Conservation (phyloP, 2,329 filamentous ascomycete species). For the Cytospora leucostoma region DNA sequence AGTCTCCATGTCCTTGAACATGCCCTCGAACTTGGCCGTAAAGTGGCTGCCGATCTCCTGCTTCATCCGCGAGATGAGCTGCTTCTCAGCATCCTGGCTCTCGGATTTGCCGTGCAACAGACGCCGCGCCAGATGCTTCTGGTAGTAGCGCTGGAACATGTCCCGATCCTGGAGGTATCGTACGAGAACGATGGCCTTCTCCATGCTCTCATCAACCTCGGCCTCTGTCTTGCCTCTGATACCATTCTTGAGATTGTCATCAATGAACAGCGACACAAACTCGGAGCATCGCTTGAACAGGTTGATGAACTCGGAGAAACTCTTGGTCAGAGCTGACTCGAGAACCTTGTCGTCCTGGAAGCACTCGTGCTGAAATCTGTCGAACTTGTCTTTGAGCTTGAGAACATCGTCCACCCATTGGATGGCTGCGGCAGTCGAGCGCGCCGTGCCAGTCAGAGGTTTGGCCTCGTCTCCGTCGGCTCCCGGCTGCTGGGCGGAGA, state of each 20-base stretch:
- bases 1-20: constrained; percentile 95
- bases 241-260: constrained; percentile 92
- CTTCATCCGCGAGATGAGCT: constrained; percentile 97
- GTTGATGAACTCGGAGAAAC: constrained; percentile 93
- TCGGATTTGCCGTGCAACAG: constrained; percentile 87
- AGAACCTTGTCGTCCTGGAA: constrained; percentile 76
- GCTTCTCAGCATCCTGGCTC: constrained; percentile 88
- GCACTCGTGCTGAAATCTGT: constrained; percentile 71
- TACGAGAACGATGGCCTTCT: constrained; percentile 86
- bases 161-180: constrained; percentile 91
- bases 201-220: constrained; percentile 80
- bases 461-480: constrained; percentile 49
- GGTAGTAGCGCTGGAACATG: constrained; percentile 95
- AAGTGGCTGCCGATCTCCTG: constrained; percentile 93
- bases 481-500: constrained; percentile 43
- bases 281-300: constrained; percentile 82
- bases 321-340: constrained; percentile 80
- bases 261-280: constrained; percentile 93
- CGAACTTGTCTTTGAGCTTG: constrained; percentile 83
- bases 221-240: constrained; percentile 89
- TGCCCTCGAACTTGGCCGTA: constrained; percentile 88
- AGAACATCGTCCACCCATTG: constrained; percentile 95
- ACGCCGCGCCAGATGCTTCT: constrained; percentile 89
- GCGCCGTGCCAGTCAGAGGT: constrained; percentile 62
- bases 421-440: constrained; percentile 83